Percentiles rank a stretch among this genome's conserved stretches.
Conservation (phyloP, 371 early-diverging fungal genomes). For the Catenaria anguillulae region DNA sequence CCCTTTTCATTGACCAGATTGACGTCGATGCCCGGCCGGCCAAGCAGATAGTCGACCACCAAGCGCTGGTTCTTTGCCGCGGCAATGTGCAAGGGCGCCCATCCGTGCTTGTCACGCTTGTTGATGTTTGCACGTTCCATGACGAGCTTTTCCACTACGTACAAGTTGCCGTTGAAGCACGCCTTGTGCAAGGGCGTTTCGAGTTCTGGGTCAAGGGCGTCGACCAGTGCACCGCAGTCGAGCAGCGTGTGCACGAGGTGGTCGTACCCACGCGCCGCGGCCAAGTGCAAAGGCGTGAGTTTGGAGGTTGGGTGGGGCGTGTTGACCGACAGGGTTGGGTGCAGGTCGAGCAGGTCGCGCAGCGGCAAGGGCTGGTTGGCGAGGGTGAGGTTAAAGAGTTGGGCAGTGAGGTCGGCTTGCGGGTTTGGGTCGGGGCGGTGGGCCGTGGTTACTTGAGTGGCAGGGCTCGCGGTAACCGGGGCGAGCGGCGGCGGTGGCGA, state of each 20-base stretch:
- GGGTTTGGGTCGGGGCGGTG: too few species aligned
- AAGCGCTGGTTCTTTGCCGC: slow-evolving; percentile 43
- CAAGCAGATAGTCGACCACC: slow-evolving; percentile 40
- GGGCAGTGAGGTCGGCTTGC: too few species aligned
- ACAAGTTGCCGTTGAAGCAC: slow-evolving; percentile 47
- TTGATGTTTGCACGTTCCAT: slow-evolving; percentile 44
- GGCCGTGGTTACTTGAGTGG: too few species aligned
- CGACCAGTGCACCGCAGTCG: slow-evolving; percentile 47
- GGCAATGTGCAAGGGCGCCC: slow-evolving; percentile 62
- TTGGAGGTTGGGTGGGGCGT: slow-evolving; percentile 21
- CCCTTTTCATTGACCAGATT: slow-evolving; percentile 50
- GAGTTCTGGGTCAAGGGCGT: slow-evolving; percentile 48
- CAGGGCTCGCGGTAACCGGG: background rate
- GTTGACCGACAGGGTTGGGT: background rate
- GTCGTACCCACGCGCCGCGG: slow-evolving; percentile 53
- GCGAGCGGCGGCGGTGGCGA: background rate
- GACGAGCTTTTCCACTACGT: slow-evolving; percentile 48
- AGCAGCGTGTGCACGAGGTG: slow-evolving; percentile 46
- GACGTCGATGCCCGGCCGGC: slow-evolving; percentile 35
- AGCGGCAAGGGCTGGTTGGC: background rate
- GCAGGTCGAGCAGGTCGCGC: slow-evolving; percentile 1
- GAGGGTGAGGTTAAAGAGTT: background rate
- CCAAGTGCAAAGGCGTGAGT: slow-evolving; percentile 50
- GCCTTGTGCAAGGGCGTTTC: slow-evolving; percentile 73
- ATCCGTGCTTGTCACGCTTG: slow-evolving; percentile 62